phyloP scores from a whole-genome alignment of 306 rosid species.

The Aeschynomene evenia region DNA sequence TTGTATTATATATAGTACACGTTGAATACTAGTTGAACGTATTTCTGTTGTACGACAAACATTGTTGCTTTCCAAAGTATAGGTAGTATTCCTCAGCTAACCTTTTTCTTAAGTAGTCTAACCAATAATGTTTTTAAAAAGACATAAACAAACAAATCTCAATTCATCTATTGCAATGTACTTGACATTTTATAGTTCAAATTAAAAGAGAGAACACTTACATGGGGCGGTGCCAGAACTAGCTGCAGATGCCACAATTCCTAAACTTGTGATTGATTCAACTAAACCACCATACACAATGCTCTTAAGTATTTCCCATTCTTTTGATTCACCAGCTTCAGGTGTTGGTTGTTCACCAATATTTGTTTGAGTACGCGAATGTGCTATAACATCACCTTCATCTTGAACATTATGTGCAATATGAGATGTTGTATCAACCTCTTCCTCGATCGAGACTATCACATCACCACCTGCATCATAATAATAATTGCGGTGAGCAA shows the following conservation, averaged over 20 bases:
- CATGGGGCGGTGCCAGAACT: constrained; percentile 66
- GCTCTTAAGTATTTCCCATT: constrained; percentile 61
- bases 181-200: not conserved
- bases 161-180: not conserved
- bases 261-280: constrained; percentile 73
- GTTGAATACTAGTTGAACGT: no score
- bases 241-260: constrained; percentile 80
- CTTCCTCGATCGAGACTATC: constrained; percentile 23
- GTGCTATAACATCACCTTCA: constrained; percentile 17
- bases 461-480: constrained; percentile 35
- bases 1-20: no score
- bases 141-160: not conserved
- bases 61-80: not conserved
- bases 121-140: not conserved
- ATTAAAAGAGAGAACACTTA: constrained; percentile 25
- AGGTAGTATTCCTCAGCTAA: not conserved
- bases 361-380: not conserved
- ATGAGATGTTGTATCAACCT: constrained; percentile 7
- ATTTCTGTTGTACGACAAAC: no score
- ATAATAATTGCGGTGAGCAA: not conserved
- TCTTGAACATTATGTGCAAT: constrained; percentile 15
- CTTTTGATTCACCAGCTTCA: constrained; percentile 29
- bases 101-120: not conserved
- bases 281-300: constrained; percentile 73
- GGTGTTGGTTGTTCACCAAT: constrained; percentile 17